Base-by-base conservation (phyloP, 495 filamentous ascomycete species). In the Penicillium dipodomyicola region DNA sequence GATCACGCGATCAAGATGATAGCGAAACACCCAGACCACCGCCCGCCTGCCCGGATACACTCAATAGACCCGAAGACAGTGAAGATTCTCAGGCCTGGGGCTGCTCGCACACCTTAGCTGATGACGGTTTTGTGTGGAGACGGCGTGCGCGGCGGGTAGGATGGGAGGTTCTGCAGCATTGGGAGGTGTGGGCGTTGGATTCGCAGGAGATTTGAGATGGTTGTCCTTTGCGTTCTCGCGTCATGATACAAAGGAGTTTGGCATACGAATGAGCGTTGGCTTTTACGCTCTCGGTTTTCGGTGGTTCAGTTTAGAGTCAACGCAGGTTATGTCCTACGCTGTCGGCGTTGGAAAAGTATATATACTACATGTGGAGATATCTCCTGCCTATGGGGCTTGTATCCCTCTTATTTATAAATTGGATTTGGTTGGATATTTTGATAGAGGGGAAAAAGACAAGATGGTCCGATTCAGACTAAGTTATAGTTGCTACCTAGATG, bases 161-260 rank as follows among this genome's bases (percentile, higher is more conserved):
- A 14, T 77, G 74, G 76, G 73, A 78, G n/a, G 69, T 71, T 1
- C 56, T 76, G 5, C 62, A 73, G 45, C 49, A 72, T 12, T 78
- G 73, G 72, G 76, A 78, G 49, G 70, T 78, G 2, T 78, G 74
- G 74, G 64, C 63, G 3, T 49, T 78, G 45, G 76, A 78, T 54
- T 58, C 71, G 10, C 72, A 76, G 56, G 76, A 77, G 45, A 64
- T 75, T 49, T 77, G 45, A 69, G 40, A 32, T 47, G 12, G 9
- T 47, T 9, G 35, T 32, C 27, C 42, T 48, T n/a, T 37, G 23
- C 27, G 0, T 37, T 46, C 40, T 44, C 5, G 19, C 39, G 29
- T 52, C 37, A 33, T 40, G 32, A 47, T 17, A 50, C 48, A 27
- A 25, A 40, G 50, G 50, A 52, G 50, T 52, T 43, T 43, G 27